These are phyloP conservation scores for Physcomitrium patens DNA, from an alignment of 225 moss, liverwort and hornwort genomes.

Conservation along the genomic window DNA sequence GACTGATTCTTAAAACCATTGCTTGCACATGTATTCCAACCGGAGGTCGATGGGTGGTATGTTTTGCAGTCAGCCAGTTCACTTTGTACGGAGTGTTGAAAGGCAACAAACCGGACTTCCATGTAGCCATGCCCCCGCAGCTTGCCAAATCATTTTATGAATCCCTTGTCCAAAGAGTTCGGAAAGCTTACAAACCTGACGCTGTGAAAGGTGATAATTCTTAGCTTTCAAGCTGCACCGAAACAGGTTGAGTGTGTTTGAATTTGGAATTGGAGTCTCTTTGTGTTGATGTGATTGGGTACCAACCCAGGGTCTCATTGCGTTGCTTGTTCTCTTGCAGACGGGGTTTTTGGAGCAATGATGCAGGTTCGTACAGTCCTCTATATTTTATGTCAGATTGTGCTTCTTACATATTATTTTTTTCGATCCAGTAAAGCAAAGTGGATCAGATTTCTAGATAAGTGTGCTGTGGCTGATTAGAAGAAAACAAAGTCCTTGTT, in stretches of 20 bases:
- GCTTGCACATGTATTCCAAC: conserved; percentile 7
- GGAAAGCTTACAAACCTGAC: conserved; percentile 62
- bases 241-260: background rate
- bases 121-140: conserved; percentile 80
- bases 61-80: conserved; percentile 77
- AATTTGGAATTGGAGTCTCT: background rate
- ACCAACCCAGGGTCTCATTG: conserved; percentile 29
- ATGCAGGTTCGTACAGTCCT: conserved; percentile 68
- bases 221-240: background rate
- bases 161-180: conserved; percentile 61
- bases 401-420: conserved; percentile 19
- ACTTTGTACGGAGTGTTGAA: conserved; percentile 81
- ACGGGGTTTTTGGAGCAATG: conserved; percentile 79
- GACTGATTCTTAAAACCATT: conserved; percentile 1
- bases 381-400: background rate
- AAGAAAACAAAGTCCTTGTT: conserved; percentile 6
- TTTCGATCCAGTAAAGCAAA: background rate
- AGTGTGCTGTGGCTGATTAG: conserved; percentile 9
- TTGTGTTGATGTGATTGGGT: conserved; percentile 12
- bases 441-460: background rate
- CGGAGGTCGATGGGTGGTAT: conserved; percentile 25
- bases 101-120: conserved; percentile 89
- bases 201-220: conserved; percentile 61
- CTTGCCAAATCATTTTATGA: conserved; percentile 83
- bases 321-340: conserved; percentile 46